These are phyloP conservation scores for Eudorina sp. DNA, from an alignment of 139 green algal species.

Conservation along the genomic window DNA sequence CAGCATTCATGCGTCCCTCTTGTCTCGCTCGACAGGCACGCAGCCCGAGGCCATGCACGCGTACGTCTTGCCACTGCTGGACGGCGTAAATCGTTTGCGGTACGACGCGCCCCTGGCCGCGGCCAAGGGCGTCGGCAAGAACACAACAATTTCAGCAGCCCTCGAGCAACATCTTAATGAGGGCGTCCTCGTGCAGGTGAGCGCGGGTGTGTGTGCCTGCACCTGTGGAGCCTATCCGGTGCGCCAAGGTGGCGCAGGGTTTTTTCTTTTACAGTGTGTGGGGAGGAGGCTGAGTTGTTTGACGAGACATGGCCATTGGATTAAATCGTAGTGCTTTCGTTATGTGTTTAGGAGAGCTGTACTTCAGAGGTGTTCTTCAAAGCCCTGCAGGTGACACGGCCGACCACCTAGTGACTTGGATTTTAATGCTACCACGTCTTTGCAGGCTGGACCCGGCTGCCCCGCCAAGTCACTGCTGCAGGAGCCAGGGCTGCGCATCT, in stretches of 20 bases:
- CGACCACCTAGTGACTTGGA: too few species aligned
- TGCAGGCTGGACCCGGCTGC: conserved; percentile 20
- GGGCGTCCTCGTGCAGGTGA: conserved; percentile 19
- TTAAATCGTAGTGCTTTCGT: too few species aligned
- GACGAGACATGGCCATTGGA: too few species aligned
- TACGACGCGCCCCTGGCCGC: background rate
- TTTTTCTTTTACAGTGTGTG: too few species aligned
- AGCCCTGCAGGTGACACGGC: too few species aligned
- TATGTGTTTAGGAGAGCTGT: too few species aligned
- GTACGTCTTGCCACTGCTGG: conserved; percentile 10
- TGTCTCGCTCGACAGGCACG: background rate
- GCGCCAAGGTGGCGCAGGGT: too few species aligned
- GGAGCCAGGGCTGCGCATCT: background rate
- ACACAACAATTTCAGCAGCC: background rate
- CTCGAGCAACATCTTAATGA: conserved; percentile 19
- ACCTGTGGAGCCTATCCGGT: too few species aligned
- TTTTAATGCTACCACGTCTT: too few species aligned
- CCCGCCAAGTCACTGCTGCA: conserved; percentile 23
- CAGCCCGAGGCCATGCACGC: background rate
- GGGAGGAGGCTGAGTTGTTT: too few species aligned
- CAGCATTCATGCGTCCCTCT: background rate
- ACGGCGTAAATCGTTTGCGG: background rate
- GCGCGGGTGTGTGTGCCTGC: too few species aligned
- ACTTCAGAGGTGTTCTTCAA: too few species aligned
- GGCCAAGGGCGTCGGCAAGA: background rate